Conservation (phyloP, 176 grass and related monocot species). For the Calamus simplicifolius region DNA sequence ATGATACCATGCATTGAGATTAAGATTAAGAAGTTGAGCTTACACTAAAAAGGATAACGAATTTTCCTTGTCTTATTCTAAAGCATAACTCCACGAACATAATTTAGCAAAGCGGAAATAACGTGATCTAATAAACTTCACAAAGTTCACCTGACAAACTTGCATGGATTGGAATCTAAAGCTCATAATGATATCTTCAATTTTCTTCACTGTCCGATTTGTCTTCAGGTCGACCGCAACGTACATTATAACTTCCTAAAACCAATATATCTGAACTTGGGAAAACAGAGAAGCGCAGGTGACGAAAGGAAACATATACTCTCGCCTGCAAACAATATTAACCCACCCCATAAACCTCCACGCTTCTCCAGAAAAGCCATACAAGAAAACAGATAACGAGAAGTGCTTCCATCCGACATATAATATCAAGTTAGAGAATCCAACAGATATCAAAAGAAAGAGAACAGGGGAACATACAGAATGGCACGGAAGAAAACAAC, state of each 20-base stretch:
- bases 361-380: neutral
- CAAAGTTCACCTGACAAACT: slow-evolving; percentile 65
- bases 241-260: slow-evolving; percentile 61
- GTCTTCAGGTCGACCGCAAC: slow-evolving; percentile 55
- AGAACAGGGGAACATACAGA: slow-evolving; percentile 20
- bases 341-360: too few relatives aligned
- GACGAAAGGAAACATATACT: neutral
- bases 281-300: neutral
- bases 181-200: slow-evolving; percentile 62
- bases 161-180: slow-evolving; percentile 74
- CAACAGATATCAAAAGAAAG: neutral
- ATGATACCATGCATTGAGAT: too few relatives aligned
- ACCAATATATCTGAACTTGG: slow-evolving; percentile 4
- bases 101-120: neutral
- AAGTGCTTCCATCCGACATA: too few relatives aligned
- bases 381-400: too few relatives aligned
- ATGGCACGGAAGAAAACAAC: slow-evolving; percentile 27
- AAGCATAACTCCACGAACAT: too few relatives aligned
- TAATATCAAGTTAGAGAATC: neutral
- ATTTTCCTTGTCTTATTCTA: too few relatives aligned
- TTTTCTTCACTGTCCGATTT: slow-evolving; percentile 50
- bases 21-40: too few relatives aligned
- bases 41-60: too few relatives aligned
- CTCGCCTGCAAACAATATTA: slow-evolving; percentile 4
- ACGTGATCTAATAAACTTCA: neutral